Conservation (phyloP, 108 stramenopile genomes). For the Fragilaria crotonensis region DNA sequence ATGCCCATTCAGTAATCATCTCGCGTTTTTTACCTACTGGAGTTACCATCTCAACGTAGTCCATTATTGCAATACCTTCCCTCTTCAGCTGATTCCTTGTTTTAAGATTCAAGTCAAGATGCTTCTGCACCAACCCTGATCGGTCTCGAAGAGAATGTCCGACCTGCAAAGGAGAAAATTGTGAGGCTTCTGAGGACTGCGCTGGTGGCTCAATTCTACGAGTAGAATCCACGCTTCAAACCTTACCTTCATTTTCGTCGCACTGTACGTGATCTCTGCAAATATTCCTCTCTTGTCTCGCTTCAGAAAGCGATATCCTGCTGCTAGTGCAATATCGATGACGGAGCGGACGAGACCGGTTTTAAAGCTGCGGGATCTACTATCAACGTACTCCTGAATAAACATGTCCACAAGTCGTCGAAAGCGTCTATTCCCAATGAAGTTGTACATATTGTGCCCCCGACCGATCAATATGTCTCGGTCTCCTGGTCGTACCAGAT, state of each 20-base stretch:
- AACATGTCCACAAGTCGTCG: neutral
- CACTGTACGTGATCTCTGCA: neutral
- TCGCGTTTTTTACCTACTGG: neutral
- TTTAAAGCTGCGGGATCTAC: neutral
- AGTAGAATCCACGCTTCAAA: neutral
- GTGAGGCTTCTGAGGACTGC: neutral
- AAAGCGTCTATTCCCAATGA: neutral
- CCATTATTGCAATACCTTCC: neutral
- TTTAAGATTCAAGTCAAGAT: neutral
- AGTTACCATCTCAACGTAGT: neutral
- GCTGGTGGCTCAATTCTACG: neutral
- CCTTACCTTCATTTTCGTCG: neutral
- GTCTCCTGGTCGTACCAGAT: no score
- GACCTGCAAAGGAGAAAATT: neutral
- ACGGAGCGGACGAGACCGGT: neutral
- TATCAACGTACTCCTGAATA: neutral
- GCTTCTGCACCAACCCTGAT: neutral
- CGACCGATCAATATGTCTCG: neutral
- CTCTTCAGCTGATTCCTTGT: neutral
- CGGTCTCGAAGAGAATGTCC: neutral
- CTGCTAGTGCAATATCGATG: neutral
- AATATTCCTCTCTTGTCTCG: neutral
- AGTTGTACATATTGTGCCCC: neutral
- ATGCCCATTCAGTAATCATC: no score
- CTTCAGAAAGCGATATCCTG: neutral